Evolutionary conservation across 306 rosid genomes (phyloP).

Genomic region (Quillaja saponaria): DNA sequence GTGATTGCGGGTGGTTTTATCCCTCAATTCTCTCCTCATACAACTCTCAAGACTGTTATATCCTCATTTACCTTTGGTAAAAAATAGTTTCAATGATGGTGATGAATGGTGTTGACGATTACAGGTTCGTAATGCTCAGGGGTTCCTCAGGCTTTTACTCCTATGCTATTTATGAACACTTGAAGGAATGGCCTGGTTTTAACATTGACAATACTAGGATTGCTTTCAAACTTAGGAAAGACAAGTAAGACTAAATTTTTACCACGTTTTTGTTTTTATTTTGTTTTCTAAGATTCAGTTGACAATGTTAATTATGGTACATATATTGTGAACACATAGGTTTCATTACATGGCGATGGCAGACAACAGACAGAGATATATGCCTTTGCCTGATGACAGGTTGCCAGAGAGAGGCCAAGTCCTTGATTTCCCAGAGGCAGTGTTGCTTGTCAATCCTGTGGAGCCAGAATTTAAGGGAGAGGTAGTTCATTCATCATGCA

Average conservation of each 20-base stretch:
- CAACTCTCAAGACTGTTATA: too few relatives aligned
- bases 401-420: conserved; percentile 47
- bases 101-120: too few relatives aligned
- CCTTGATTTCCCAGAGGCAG: conserved; percentile 71
- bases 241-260: too few relatives aligned
- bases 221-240: conserved; percentile 80
- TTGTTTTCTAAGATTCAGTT: too few relatives aligned
- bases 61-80: too few relatives aligned
- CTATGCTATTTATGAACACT: conserved; percentile 77
- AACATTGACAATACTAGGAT: conserved; percentile 78
- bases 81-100: too few relatives aligned
- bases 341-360: conserved; percentile 68
- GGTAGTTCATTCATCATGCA: too few relatives aligned
- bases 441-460: conserved; percentile 60
- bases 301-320: too few relatives aligned
- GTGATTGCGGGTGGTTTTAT: too few relatives aligned
- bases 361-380: conserved; percentile 63
- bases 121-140: conserved; percentile 78
- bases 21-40: too few relatives aligned
- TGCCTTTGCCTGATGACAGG: conserved; percentile 81
- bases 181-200: conserved; percentile 81
- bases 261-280: too few relatives aligned
- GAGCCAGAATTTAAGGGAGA: conserved; percentile 73
- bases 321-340: too few relatives aligned
- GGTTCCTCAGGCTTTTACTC: conserved; percentile 90